Conservation (phyloP, 305 asterid species). For the Plantago coronopus region DNA sequence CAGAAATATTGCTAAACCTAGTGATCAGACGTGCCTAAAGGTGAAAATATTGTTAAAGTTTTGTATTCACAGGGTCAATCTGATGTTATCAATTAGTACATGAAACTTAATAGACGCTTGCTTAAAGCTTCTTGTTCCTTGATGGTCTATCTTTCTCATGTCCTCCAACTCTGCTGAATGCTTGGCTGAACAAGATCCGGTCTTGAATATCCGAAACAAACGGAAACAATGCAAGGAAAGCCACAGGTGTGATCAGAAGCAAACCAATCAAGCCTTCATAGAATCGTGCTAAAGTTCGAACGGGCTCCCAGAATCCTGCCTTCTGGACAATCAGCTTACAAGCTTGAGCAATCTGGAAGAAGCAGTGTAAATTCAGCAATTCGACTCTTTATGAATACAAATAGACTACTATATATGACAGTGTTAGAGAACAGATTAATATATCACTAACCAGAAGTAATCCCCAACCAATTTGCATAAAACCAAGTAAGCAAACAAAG, state of each 20-base stretch:
- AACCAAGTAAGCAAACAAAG: slow-evolving; percentile 71
- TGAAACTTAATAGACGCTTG: background rate
- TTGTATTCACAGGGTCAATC: background rate
- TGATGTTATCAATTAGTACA: background rate
- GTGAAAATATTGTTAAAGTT: no score
- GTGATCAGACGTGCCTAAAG: no score
- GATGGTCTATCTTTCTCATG: slow-evolving; percentile 73
- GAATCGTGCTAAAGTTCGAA: slow-evolving; percentile 76
- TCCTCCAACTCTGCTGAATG: slow-evolving; percentile 85
- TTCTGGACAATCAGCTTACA: slow-evolving; percentile 58
- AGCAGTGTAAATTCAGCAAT: background rate
- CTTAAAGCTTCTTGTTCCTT: slow-evolving; percentile 54
- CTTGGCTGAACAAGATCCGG: slow-evolving; percentile 86
- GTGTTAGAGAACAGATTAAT: no score
- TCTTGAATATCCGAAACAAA: slow-evolving; percentile 84
- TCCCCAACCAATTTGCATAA: slow-evolving; percentile 96
- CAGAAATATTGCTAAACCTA: no score
- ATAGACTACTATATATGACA: background rate
- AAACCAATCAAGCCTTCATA: slow-evolving; percentile 76
- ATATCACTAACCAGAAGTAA: slow-evolving; percentile 63
- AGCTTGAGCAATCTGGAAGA: slow-evolving; percentile 74
- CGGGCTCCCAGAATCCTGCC: slow-evolving; percentile 78
- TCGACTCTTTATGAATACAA: background rate
- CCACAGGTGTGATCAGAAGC: slow-evolving; percentile 74
- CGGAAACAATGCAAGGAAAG: slow-evolving; percentile 86